Evolutionary conservation across 2,329 filamentous ascomycete species (phyloP).

Genomic region (Sphaerostilbella broomeana): DNA sequence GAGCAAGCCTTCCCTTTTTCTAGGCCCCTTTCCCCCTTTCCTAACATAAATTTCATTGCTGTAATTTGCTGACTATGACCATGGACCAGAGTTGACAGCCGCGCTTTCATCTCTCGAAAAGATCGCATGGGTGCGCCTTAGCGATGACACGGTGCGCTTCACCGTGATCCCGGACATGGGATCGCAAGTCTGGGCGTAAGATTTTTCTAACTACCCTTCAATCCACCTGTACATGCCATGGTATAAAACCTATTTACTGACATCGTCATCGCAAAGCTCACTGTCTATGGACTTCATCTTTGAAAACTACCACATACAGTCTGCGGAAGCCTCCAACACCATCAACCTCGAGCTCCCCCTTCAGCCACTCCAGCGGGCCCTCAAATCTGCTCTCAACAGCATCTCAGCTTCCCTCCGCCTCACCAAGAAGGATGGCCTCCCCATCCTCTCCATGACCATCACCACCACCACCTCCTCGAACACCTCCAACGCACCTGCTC

Average conservation of each 20-base stretch:
- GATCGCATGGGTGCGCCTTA: slow-evolving; percentile 84
- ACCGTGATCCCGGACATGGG: slow-evolving; percentile 93
- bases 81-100: slow-evolving; percentile 51
- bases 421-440: slow-evolving; percentile 85
- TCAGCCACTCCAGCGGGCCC: slow-evolving; percentile 79
- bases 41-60: background rate
- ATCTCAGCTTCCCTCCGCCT: slow-evolving; percentile 78
- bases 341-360: slow-evolving; percentile 96
- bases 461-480: slow-evolving; percentile 59
- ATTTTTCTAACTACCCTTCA: no score
- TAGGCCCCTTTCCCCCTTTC: background rate
- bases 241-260: slow-evolving; percentile 12
- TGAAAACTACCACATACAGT: slow-evolving; percentile 76
- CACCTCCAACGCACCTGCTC: slow-evolving; percentile 28
- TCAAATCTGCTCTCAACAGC: slow-evolving; percentile 79
- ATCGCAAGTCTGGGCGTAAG: slow-evolving; percentile 92
- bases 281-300: slow-evolving; percentile 77
- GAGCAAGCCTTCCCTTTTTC: slow-evolving; percentile 36
- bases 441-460: slow-evolving; percentile 84
- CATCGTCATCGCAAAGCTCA: slow-evolving; percentile 35
- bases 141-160: slow-evolving; percentile 82
- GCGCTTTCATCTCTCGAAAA: slow-evolving; percentile 65
- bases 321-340: slow-evolving; percentile 72
- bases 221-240: no score
- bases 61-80: background rate